Base-by-base conservation (phyloP, 805 yeast species). In the Nakazawaea wyomingensis region DNA sequence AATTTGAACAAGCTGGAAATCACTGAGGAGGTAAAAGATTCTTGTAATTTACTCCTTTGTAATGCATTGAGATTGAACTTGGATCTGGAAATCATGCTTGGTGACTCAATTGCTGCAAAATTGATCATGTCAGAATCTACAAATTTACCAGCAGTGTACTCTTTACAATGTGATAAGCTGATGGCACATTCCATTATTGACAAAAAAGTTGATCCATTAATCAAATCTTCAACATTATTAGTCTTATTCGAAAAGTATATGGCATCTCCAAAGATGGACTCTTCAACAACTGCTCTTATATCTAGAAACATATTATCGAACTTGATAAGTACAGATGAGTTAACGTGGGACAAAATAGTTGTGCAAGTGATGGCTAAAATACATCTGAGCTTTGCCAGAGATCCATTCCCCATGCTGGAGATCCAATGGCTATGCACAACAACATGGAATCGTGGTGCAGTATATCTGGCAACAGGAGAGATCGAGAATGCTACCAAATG, bases 391-490 rank as follows among this genome's bases (percentile, higher is more conserved):
- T 18, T 9, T 28, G 31, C 24, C 16, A 21, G 28, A 13, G 42
- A 39, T 31, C 36, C 36, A 9, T 31, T 39, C 26, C 42, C 42
- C 11, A 9, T 39, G 29, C 34, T 31, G 18, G 71, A 66, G 39
- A 39, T 64, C 26, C 71, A 67, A 49, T 60, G 61, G 59, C 46
- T 69, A 7, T 55, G 66, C 1, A 60, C 65, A 2, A 48, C 54
- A 1, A 54, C 63, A 34, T 69, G 73, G 73, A 68, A 69, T 37
- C 49, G 50, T 33, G 72, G 72, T 1, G 61, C 68, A 4, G 55
- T 52, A 16, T 29, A 41, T 3, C 46, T 61, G 20, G 54, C 54
- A 28, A 47, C 46, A 5, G 58, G 51, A 3, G 50, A 58, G 2
- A 51, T 13, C 6, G 33, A 30, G 16, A 21, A 18, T 5, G 39